phyloP scores from a whole-genome alignment of 371 early-diverging fungal species.

The Rhizopus sp. region DNA sequence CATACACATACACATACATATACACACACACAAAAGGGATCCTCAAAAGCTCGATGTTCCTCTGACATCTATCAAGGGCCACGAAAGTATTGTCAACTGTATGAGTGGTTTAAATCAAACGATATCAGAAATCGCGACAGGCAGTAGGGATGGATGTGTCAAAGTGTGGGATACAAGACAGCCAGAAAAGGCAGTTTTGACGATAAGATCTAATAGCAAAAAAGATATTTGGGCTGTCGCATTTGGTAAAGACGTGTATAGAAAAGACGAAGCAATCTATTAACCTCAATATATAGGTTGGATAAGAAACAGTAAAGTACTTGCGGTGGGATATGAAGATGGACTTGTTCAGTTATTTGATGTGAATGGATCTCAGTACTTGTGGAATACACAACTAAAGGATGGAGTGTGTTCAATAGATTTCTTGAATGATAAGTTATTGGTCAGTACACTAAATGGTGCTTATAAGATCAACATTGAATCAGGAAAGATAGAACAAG shows the following conservation, averaged over 20 bases:
- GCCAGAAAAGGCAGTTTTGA: conserved; percentile 64
- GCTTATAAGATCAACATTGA: conserved; percentile 19
- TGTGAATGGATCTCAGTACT: conserved; percentile 55
- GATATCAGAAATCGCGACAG: conserved; percentile 71
- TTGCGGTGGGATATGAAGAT: conserved; percentile 81
- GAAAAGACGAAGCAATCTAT: no score
- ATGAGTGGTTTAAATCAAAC: conserved; percentile 70
- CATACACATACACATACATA: neutral
- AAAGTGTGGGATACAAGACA: conserved; percentile 85
- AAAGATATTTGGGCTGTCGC: conserved; percentile 81
- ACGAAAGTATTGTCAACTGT: conserved; percentile 74
- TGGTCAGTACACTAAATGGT: conserved; percentile 19
- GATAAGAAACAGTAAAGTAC: conserved; percentile 19
- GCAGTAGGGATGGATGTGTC: conserved; percentile 73
- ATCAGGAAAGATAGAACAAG: conserved; percentile 14
- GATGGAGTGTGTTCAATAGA: conserved; percentile 62
- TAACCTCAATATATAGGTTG: conserved; percentile 5
- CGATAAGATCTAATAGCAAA: conserved; percentile 52
- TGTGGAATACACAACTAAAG: conserved; percentile 75
- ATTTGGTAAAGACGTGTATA: conserved; percentile 56
- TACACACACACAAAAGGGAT: conserved; percentile 50
- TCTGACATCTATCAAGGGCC: conserved; percentile 61
- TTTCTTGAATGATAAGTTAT: conserved; percentile 8
- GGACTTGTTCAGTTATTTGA: conserved; percentile 80
- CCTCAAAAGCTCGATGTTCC: conserved; percentile 69